phyloP scores from a whole-genome alignment of 306 rosid genomes.

The Fragaria iinumae region DNA sequence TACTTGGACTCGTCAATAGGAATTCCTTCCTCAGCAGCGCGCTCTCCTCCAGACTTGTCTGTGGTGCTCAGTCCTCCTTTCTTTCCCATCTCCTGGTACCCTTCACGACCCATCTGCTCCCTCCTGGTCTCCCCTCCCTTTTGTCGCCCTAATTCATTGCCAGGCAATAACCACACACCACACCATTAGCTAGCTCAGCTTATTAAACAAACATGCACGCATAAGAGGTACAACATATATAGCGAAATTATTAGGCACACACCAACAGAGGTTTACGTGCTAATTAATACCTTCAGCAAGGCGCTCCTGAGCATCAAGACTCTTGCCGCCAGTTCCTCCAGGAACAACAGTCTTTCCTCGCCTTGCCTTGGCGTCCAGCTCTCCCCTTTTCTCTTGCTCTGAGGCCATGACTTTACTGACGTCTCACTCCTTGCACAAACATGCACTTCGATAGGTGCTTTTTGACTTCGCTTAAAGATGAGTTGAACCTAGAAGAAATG shows the following conservation, averaged over 20 bases:
- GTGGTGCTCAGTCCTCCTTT: constrained; percentile 1
- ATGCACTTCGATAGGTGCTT: background rate
- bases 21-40: constrained; percentile 2
- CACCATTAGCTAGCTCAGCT: background rate
- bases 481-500: background rate
- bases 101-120: background rate
- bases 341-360: constrained; percentile 73
- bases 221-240: background rate
- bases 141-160: background rate
- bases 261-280: too few relatives aligned
- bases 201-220: background rate
- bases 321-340: constrained; percentile 83
- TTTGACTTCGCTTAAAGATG: background rate
- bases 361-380: constrained; percentile 60
- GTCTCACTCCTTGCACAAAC: background rate
- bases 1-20: background rate
- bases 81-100: background rate
- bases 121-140: constrained; percentile 2
- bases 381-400: constrained; percentile 33
- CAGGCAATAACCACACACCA: background rate
- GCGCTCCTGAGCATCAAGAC: constrained; percentile 70
- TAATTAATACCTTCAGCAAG: constrained; percentile 65
- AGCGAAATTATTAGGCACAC: background rate
- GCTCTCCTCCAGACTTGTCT: background rate
- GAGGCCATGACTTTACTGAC: constrained; percentile 44